Base-by-base conservation (phyloP, 179 eudicot genomes). In the Beta corolliflora region DNA sequence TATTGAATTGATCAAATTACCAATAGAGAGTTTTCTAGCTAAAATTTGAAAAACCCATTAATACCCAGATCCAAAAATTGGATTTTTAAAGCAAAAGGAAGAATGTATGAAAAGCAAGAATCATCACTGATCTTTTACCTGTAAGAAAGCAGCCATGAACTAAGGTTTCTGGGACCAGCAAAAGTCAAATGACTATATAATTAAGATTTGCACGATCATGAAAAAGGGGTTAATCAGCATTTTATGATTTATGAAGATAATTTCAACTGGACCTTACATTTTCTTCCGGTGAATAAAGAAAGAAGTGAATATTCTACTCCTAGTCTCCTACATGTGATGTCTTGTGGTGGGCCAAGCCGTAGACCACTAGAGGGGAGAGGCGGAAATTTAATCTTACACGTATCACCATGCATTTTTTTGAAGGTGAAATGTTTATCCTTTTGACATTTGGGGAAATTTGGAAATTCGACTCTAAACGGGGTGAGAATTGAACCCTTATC, bases 221-320 rank as follows among this genome's bases (percentile, higher is more conserved):
- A 8, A 77, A 84, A 81, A 66, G 81, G 79, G 70, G 61, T 13
- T 77, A 64, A 80, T 76, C 72, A 52, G 48, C 56, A 80, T 14
- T 31, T 41, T 76, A 45, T 74, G 46, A 41, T 31, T 41, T 76
- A 45, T 74, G 46, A 41, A 36, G 29, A 45, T 63, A 71, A 52
- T 55, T 53, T 63, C n/a, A 71, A 84, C 66, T 77, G 56, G 45
- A 80, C n/a, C 44, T 66, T 21, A 23, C n/a, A 59, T 23, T 77
- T 84, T 84, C 56, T 36, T 50, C 36, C 16, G 31, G 44, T 41
- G 29, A 19, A 76, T 29, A 29, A 14, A 44, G 7, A 16, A 69
- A 19, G 19, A 69, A 31, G 4, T 44, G 10, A 45, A 23, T 25
- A 14, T 65, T 12, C 18, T 55, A 55, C 10, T 21, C 25, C 13